Conservation (phyloP, 2,329 filamentous ascomycete species). For the Penicillium sclerotigenum region DNA sequence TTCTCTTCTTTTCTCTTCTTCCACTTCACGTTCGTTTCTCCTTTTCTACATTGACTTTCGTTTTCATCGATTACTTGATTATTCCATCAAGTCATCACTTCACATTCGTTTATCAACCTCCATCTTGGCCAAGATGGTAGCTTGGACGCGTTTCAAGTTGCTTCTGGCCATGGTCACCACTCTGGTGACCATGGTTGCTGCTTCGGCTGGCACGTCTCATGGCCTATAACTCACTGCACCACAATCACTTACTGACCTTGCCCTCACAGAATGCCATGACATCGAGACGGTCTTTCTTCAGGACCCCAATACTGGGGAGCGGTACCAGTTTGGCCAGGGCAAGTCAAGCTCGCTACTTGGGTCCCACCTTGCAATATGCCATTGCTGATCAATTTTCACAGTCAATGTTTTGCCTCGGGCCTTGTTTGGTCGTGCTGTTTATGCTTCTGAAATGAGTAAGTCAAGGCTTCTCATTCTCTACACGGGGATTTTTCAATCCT, state of each 20-base stretch:
- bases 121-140: not conserved
- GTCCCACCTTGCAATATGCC: not conserved
- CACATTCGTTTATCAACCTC: not conserved
- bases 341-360: not conserved
- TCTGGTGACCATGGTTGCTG: conserved; percentile 15
- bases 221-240: not conserved
- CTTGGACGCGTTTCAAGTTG: conserved; percentile 13
- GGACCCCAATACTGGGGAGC: conserved; percentile 1
- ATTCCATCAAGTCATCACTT: not conserved
- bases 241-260: not conserved
- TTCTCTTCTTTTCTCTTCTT: conserved; percentile 1
- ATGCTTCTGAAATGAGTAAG: not conserved
- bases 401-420: not conserved
- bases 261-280: not conserved
- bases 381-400: not conserved
- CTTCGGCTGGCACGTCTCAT: conserved; percentile 2
- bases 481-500: not conserved
- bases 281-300: not conserved
- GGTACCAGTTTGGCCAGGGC: not conserved
- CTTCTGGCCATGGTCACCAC: conserved; percentile 22
- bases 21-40: not conserved
- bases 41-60: not conserved
- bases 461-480: not conserved
- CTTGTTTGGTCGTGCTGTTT: conserved; percentile 2
- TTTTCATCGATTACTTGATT: conserved; percentile 1